Evolutionary conservation across 1,139 yeast genomes (phyloP), one percentile per base, ranked within the genome.

Genomic region (Suhomyces chickasaworum): DNA sequence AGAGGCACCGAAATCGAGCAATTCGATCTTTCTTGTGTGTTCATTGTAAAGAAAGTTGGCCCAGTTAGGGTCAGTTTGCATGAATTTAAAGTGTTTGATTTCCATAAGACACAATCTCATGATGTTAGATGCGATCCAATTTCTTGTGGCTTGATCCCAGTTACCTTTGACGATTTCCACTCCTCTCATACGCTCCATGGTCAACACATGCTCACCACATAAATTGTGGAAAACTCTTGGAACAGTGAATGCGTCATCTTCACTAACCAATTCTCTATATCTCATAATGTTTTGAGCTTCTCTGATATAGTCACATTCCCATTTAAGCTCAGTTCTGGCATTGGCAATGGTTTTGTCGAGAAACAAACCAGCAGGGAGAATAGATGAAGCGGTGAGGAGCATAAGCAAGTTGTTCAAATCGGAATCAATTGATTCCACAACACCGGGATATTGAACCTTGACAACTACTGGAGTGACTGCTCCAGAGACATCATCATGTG

Each of bases 61-160:
- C 99, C 99, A 95, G 68, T 93, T 93, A 40, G 99, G 99, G 68
- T 93, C 99, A 1, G 99, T 91, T 69, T 93, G 99, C 99, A 93
- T 93, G 68, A 86, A 93, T 59, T 79, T 80, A 72, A 86, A 91
- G 56, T 80, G 73, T 27, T 89, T 89, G 60, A 95, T 86, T 66
- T 93, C 99, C 56, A 80, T 73, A 42, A 93, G 72, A 60, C 97
- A 90, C 40, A 93, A 75, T 53, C 89, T 78, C 97, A 95, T 87
- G 50, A 93, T 84, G 57, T 86, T 80, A 7, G 89, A 80, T 10
- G 96, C 96, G 50, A 93, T 85, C 81, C 86, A 86, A 66, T 91
- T 75, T 51, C 79, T 84, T 15, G 87, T 81, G 15, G 78, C 81
- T 66, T 89, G 97, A 52, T 76, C 75, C 82, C 89, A 83, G 47